Conservation (phyloP, 2,329 filamentous ascomycete genomes). For the Bipolaris victoriae region DNA sequence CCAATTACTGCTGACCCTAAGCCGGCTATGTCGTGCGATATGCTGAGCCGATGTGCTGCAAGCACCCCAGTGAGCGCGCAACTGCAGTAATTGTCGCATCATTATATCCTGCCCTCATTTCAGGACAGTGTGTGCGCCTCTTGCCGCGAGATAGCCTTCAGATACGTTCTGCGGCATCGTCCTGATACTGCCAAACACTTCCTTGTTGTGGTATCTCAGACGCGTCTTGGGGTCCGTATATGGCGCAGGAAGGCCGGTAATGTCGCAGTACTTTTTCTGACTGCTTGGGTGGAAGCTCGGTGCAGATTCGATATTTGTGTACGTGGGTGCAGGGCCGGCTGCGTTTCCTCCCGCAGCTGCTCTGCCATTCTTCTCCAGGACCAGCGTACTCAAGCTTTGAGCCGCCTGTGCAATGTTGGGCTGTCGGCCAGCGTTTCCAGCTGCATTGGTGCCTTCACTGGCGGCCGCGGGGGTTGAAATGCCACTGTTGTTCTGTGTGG, state of each 20-base stretch:
- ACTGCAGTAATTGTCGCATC: neutral
- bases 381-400: constrained; percentile 82
- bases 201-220: constrained; percentile 88
- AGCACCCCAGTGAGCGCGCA: neutral
- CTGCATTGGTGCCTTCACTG: constrained; percentile 50
- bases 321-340: constrained; percentile 74
- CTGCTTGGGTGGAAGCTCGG: constrained; percentile 80
- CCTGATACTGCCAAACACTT: constrained; percentile 86
- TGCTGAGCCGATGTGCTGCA: neutral
- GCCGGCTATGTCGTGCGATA: neutral
- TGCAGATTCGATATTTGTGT: constrained; percentile 95
- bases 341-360: constrained; percentile 31
- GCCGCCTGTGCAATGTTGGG: constrained; percentile 86
- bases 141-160: constrained; percentile 86
- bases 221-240: constrained; percentile 96
- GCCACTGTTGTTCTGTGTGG: constrained; percentile 82
- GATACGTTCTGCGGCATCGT: constrained; percentile 79
- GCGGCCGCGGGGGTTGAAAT: constrained; percentile 66
- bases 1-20: neutral
- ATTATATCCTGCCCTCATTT: constrained; percentile 64
- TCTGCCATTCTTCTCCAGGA: constrained; percentile 77
- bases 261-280: constrained; percentile 90
- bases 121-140: constrained; percentile 89
- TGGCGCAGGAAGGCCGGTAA: constrained; percentile 88
- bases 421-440: constrained; percentile 67